phyloP scores from a whole-genome alignment of 2,329 filamentous ascomycete species.

The Botrytis pseudocinerea region DNA sequence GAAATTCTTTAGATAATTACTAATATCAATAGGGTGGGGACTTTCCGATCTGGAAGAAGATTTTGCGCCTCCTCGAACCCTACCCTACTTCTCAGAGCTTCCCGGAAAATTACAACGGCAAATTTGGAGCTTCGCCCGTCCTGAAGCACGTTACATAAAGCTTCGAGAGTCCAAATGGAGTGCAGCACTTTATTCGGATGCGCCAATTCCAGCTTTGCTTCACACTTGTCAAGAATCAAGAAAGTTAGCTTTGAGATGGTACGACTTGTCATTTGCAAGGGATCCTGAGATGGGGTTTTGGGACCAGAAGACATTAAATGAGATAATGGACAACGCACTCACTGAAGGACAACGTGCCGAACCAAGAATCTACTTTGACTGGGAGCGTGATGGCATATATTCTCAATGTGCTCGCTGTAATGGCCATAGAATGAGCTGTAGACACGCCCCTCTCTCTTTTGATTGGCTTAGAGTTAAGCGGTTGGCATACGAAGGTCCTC shows the following conservation, averaged over 20 bases:
- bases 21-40: background rate
- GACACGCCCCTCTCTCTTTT: constrained; percentile 1
- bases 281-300: background rate
- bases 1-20: background rate
- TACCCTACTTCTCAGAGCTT: background rate
- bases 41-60: background rate
- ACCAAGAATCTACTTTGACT: constrained; percentile 1
- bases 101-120: background rate
- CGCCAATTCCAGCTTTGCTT: constrained; percentile 1
- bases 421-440: background rate
- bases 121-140: background rate
- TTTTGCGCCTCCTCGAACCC: background rate
- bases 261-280: constrained; percentile 6
- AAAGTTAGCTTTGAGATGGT: background rate
- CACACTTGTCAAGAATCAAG: constrained; percentile 8
- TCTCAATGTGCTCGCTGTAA: background rate
- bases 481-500: background rate
- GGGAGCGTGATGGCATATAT: constrained; percentile 8
- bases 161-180: constrained; percentile 2
- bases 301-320: background rate
- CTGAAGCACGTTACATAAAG: constrained; percentile 5
- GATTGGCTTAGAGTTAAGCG: constrained; percentile 1
- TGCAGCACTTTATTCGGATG: background rate
- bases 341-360: background rate
- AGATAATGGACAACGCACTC: background rate